Evolutionary conservation across 2,329 filamentous ascomycete genomes (phyloP).

Genomic region (Trichophyton simii): DNA sequence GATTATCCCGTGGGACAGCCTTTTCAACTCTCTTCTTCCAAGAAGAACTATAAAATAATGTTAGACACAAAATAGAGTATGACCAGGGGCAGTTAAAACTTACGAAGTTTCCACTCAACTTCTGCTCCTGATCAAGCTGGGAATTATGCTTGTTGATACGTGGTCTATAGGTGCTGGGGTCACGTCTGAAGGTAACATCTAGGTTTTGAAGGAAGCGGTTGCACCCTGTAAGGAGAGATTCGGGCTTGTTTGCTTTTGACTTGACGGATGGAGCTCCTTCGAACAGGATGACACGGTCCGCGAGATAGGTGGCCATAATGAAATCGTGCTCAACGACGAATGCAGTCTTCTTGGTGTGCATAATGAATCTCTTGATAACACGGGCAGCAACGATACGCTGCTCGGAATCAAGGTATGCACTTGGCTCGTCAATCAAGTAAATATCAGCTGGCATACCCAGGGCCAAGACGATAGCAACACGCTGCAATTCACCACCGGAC

Average conservation of each 20-base stretch:
- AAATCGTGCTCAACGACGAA: constrained; percentile 99
- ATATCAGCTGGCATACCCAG: constrained; percentile 93
- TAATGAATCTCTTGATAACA: constrained; percentile 99
- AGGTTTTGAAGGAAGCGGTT: constrained; percentile 94
- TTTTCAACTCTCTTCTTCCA: constrained; percentile 73
- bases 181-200: constrained; percentile 95
- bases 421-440: constrained; percentile 96
- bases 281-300: constrained; percentile 96
- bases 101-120: constrained; percentile 81
- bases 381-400: constrained; percentile 95
- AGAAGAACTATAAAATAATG: constrained; percentile 60
- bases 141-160: constrained; percentile 97
- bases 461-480: constrained; percentile 95
- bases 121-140: constrained; percentile 97
- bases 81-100: constrained; percentile 28
- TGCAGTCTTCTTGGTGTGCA: constrained; percentile 99
- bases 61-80: constrained; percentile 1
- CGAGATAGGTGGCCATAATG: constrained; percentile 77
- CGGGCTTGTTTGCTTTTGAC: constrained; percentile 75
- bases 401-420: constrained; percentile 94
- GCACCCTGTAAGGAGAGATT: constrained; percentile 88
- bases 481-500: constrained; percentile 97
- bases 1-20: constrained; percentile 34
- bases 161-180: constrained; percentile 88
- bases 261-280: constrained; percentile 85